A percentile compares a stretch with the other conserved stretches of the same genome.
phyloP scores from a whole-genome alignment of 805 yeast genomes.

The Candida ascalaphidarum region DNA sequence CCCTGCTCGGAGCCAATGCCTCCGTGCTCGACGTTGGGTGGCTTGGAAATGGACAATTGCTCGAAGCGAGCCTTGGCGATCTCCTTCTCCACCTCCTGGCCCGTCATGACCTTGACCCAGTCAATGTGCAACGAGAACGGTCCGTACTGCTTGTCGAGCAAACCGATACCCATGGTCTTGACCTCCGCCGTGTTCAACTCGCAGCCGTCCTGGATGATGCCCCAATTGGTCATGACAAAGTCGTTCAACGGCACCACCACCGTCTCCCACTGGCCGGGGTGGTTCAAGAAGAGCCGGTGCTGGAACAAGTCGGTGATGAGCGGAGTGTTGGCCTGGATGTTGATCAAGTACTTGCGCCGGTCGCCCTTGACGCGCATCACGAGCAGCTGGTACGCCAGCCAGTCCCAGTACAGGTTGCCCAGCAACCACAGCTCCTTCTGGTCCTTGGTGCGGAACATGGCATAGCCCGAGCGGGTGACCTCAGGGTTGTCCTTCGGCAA shows the following conservation, averaged over 20 bases:
- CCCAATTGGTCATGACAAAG: conserved; percentile 78
- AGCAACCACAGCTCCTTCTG: conserved; percentile 28
- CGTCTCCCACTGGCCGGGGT: conserved; percentile 77
- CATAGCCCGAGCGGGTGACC: conserved; percentile 44
- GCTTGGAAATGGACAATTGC: no score
- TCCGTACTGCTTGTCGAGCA: conserved; percentile 71
- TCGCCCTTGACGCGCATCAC: conserved; percentile 69
- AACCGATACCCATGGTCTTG: conserved; percentile 69
- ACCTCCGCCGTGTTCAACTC: conserved; percentile 56
- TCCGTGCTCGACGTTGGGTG: no score
- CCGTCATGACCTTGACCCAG: conserved; percentile 62
- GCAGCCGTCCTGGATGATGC: conserved; percentile 44
- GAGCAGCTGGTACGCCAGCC: conserved; percentile 54
- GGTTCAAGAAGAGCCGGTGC: conserved; percentile 65
- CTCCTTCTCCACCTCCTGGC: conserved; percentile 38
- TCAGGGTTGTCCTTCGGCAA: conserved; percentile 34
- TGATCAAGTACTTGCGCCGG: conserved; percentile 65
- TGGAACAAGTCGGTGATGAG: conserved; percentile 74
- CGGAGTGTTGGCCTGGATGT: conserved; percentile 75
- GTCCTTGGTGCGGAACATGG: conserved; percentile 78
- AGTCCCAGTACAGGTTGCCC: conserved; percentile 56
- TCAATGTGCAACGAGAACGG: conserved; percentile 64
- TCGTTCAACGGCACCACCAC: conserved; percentile 70
- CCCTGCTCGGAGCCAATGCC: no score
- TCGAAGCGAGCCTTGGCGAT: conserved; percentile 18